Percentiles rank a stretch among this genome's conserved stretches.
phyloP scores from a whole-genome alignment of 2,329 filamentous ascomycete species.

The Escovopsis sp. region DNA sequence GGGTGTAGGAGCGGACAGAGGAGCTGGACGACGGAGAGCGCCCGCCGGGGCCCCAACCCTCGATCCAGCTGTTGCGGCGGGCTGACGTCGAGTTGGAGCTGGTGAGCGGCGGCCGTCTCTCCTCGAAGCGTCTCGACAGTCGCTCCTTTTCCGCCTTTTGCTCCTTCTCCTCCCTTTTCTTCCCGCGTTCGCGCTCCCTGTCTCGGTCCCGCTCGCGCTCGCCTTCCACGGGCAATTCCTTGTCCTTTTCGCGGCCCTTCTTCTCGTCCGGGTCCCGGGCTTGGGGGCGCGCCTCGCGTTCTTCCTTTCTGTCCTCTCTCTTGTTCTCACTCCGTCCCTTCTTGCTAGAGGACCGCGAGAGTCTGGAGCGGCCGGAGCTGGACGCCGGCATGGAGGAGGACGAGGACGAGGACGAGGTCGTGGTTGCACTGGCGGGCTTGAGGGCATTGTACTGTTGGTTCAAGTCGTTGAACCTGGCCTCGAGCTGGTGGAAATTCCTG shows the following conservation, averaged over 20 bases:
- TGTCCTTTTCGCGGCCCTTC: slow-evolving; percentile 13
- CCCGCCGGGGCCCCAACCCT: slow-evolving; percentile 18
- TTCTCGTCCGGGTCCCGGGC: slow-evolving; percentile 6
- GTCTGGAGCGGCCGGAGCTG: slow-evolving; percentile 14
- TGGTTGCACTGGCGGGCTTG: slow-evolving; percentile 10
- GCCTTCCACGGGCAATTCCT: slow-evolving; percentile 8
- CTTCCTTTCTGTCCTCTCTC: slow-evolving; percentile 10
- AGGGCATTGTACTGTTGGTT: slow-evolving; percentile 15
- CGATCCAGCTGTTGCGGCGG: slow-evolving; percentile 18
- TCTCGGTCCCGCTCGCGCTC: slow-evolving; percentile 13
- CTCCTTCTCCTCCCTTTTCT: slow-evolving; percentile 16
- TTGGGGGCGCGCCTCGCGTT: slow-evolving; percentile 12
- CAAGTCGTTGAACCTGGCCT: slow-evolving; percentile 16
- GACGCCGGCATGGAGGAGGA: too few relatives aligned
- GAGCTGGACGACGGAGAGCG: slow-evolving; percentile 13
- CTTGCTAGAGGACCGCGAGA: slow-evolving; percentile 14
- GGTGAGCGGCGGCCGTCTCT: slow-evolving; percentile 12
- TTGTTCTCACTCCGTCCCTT: slow-evolving; percentile 7
- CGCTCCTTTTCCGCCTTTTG: slow-evolving; percentile 20
- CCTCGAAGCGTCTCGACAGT: slow-evolving; percentile 22
- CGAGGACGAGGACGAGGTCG: slow-evolving; percentile 13
- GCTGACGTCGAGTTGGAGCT: slow-evolving; percentile 6
- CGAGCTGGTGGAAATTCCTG: slow-evolving; percentile 12
- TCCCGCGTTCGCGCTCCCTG: slow-evolving; percentile 10
- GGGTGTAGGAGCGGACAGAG: slow-evolving; percentile 13